Conservation (phyloP, 495 filamentous ascomycete genomes). For the Penicillium robsamsonii region DNA sequence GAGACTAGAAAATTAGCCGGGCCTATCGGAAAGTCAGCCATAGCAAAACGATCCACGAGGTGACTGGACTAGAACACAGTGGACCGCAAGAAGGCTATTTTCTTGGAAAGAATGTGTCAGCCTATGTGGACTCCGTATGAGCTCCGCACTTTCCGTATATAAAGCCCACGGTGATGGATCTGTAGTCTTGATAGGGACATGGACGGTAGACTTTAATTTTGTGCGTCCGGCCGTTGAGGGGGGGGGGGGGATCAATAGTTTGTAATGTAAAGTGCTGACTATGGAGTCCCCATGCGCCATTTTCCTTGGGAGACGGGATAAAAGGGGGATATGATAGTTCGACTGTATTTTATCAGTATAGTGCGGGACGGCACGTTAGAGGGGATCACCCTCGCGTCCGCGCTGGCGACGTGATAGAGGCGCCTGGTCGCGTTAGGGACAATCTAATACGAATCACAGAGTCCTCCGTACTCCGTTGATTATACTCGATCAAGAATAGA, state of each 20-base stretch:
- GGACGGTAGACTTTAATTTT: background rate
- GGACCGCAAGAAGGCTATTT: background rate
- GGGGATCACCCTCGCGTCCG: slow-evolving; percentile 13
- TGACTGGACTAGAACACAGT: background rate
- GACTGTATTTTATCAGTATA: background rate
- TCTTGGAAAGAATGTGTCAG: background rate
- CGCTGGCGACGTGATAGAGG: slow-evolving; percentile 12
- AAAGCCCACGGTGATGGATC: background rate
- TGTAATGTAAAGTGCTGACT: background rate
- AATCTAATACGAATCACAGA: background rate
- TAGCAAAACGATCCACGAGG: slow-evolving; percentile 4
- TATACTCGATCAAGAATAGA: background rate
- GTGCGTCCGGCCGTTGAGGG: slow-evolving; percentile 1
- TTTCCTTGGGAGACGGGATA: slow-evolving; percentile 16
- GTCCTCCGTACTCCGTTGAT: background rate
- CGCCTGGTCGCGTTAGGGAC: background rate
- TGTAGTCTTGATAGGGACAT: background rate
- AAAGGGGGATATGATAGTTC: slow-evolving; percentile 15
- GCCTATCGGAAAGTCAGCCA: slow-evolving; percentile 2
- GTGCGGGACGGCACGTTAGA: slow-evolving; percentile 11
- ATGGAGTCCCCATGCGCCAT: slow-evolving; percentile 7
- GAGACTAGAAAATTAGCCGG: background rate
- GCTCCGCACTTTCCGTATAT: background rate
- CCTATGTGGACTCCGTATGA: background rate
- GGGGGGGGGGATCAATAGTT: too few relatives aligned